A percentile compares a stretch with the other conserved stretches of the same genome.
Evolutionary conservation across 139 green algal genomes (phyloP).

Genomic region (Picochlorum sp.): DNA sequence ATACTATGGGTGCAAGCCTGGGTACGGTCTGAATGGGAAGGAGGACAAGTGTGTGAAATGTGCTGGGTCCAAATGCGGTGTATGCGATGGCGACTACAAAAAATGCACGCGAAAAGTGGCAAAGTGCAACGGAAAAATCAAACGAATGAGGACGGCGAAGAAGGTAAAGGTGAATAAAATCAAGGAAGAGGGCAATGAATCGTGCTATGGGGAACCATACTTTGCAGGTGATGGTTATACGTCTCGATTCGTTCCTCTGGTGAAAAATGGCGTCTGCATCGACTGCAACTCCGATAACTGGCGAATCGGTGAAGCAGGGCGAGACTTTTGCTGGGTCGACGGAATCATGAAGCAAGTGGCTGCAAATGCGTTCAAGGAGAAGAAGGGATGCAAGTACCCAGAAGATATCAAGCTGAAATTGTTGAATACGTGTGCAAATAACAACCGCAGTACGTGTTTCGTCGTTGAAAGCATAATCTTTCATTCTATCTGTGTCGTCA

Average conservation of each 20-base stretch:
- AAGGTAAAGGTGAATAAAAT: background rate
- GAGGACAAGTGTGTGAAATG: too few relatives aligned
- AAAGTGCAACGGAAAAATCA: background rate
- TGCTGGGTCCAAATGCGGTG: background rate
- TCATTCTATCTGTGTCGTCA: too few relatives aligned
- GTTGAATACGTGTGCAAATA: background rate
- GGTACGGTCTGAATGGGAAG: too few relatives aligned
- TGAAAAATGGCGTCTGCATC: constrained; percentile 1
- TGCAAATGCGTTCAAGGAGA: background rate
- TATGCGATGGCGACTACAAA: background rate
- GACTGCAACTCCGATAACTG: background rate
- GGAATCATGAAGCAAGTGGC: background rate
- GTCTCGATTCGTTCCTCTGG: background rate
- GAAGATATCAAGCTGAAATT: background rate
- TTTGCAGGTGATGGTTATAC: background rate
- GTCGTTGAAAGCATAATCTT: too few relatives aligned
- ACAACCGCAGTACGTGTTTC: too few relatives aligned
- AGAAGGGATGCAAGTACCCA: background rate
- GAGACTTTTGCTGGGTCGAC: background rate
- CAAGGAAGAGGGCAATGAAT: background rate
- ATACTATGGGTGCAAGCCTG: too few relatives aligned
- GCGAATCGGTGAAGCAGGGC: background rate
- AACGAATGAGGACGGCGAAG: background rate
- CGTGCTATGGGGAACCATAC: background rate
- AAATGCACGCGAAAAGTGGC: background rate